Conservation (phyloP, 1,139 yeast genomes). For the Entelexis sorbosivorans region DNA sequence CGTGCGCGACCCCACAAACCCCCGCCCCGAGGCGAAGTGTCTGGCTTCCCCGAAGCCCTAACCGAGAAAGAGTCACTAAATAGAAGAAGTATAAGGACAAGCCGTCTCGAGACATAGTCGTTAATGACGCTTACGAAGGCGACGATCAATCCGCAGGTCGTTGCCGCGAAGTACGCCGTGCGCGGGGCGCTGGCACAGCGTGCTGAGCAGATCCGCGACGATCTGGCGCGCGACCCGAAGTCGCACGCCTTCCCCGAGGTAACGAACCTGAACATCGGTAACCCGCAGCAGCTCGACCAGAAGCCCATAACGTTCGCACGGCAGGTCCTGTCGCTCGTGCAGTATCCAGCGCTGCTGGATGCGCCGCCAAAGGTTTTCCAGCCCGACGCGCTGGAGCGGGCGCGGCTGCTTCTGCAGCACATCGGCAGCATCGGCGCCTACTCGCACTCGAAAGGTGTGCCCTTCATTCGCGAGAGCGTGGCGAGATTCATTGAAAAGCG, state of each 20-base stretch:
- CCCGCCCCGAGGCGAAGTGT: not conserved
- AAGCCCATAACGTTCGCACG: constrained; percentile 91
- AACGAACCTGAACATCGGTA: constrained; percentile 87
- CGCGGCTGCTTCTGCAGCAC: constrained; percentile 45
- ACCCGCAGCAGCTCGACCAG: constrained; percentile 93
- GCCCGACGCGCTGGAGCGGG: constrained; percentile 62
- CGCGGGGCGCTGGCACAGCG: constrained; percentile 87
- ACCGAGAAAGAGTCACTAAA: constrained; percentile 3
- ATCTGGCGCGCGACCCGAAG: constrained; percentile 42
- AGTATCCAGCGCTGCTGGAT: constrained; percentile 62
- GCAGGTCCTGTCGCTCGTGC: constrained; percentile 74
- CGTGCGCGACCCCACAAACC: constrained; percentile 1
- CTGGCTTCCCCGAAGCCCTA: constrained; percentile 1
- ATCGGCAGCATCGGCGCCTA: constrained; percentile 89
- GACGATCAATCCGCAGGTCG: constrained; percentile 33
- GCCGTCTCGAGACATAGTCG: not conserved
- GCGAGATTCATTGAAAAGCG: constrained; percentile 68
- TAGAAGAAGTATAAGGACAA: not conserved
- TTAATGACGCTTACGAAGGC: constrained; percentile 9
- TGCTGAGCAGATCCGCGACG: constrained; percentile 69
- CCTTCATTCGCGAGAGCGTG: constrained; percentile 57
- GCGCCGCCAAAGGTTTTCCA: constrained; percentile 40
- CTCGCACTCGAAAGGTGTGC: constrained; percentile 83
- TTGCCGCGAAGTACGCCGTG: constrained; percentile 88
- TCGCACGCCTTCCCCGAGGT: constrained; percentile 68